These are phyloP conservation scores for Cladophialophora carrionii DNA, from an alignment of 2,329 filamentous ascomycete genomes.

Conservation along the genomic window DNA sequence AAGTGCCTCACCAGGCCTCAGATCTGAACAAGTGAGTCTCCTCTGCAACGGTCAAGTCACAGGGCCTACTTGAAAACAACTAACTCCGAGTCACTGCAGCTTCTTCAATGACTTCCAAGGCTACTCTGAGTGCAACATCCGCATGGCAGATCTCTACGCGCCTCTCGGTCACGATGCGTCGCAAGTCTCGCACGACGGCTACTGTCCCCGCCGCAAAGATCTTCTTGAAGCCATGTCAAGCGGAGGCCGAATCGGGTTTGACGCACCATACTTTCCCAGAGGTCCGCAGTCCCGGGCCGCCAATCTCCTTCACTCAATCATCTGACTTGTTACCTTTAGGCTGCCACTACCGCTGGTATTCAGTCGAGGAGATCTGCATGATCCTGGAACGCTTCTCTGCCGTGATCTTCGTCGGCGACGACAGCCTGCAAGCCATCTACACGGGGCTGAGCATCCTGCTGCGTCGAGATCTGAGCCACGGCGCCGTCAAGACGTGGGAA, in stretches of 20 bases:
- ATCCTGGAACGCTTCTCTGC: constrained; percentile 50
- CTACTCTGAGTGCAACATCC: constrained; percentile 45
- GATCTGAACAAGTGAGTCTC: constrained; percentile 26
- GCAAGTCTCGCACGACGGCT: constrained; percentile 34
- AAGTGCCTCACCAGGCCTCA: constrained; percentile 18
- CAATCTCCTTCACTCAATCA: background rate
- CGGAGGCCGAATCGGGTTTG: constrained; percentile 49
- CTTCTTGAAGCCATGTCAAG: constrained; percentile 49
- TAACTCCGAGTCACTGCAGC: constrained; percentile 34
- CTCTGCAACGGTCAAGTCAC: background rate
- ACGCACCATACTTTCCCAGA: constrained; percentile 47
- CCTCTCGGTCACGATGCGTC: constrained; percentile 37
- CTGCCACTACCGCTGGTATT: constrained; percentile 52
- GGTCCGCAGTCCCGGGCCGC: constrained; percentile 36
- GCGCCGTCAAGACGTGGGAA: constrained; percentile 47
- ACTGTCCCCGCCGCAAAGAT: constrained; percentile 43
- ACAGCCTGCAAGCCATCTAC: constrained; percentile 47
- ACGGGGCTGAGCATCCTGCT: constrained; percentile 52
- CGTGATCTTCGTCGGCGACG: constrained; percentile 50
- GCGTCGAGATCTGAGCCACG: constrained; percentile 47
- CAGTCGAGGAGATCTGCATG: constrained; percentile 49
- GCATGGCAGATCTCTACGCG: constrained; percentile 44
- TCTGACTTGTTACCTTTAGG: constrained; percentile 33
- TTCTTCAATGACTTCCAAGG: constrained; percentile 45
- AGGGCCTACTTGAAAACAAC: background rate